Evolutionary conservation across 2,329 filamentous ascomycete species (phyloP).

Genomic region (Drechslerella dactyloides): DNA sequence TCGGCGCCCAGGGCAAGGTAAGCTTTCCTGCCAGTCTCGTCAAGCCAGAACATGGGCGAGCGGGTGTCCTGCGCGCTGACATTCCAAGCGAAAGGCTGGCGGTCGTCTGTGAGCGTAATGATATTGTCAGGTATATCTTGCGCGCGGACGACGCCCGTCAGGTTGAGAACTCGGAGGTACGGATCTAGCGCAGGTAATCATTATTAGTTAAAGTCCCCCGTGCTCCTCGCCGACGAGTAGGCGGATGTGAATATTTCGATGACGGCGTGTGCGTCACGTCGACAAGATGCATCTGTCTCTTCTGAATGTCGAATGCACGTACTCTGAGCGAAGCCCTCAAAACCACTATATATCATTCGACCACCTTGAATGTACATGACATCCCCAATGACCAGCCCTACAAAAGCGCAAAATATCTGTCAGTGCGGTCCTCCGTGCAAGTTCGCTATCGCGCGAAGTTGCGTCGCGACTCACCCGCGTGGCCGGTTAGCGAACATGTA

Average conservation of each 20-base stretch:
- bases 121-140: constrained; percentile 24
- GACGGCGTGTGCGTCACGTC: not conserved
- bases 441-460: not conserved
- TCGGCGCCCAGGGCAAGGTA: constrained; percentile 34
- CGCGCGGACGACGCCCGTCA: constrained; percentile 24
- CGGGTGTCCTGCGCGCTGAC: constrained; percentile 31
- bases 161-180: constrained; percentile 40
- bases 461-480: constrained; percentile 16
- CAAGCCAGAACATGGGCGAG: constrained; percentile 41
- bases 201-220: not conserved
- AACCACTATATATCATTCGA: constrained; percentile 46
- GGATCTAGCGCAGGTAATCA: constrained; percentile 12
- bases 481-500: constrained; percentile 39
- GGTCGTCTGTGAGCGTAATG: constrained; percentile 11
- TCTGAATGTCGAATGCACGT: not conserved
- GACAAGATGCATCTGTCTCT: not conserved
- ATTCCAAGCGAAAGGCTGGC: constrained; percentile 19
- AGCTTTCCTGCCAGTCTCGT: constrained; percentile 27
- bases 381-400: constrained; percentile 27
- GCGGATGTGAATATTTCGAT: not conserved
- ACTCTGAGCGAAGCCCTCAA: constrained; percentile 35
- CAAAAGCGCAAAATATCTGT: not conserved
- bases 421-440: not conserved
- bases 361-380: constrained; percentile 32
- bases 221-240: not conserved